Evolutionary conservation across 1,284 basidiomycete genomes (phyloP), one percentile per base, ranked within the genome.

Genomic region (Naganishia sp.): DNA sequence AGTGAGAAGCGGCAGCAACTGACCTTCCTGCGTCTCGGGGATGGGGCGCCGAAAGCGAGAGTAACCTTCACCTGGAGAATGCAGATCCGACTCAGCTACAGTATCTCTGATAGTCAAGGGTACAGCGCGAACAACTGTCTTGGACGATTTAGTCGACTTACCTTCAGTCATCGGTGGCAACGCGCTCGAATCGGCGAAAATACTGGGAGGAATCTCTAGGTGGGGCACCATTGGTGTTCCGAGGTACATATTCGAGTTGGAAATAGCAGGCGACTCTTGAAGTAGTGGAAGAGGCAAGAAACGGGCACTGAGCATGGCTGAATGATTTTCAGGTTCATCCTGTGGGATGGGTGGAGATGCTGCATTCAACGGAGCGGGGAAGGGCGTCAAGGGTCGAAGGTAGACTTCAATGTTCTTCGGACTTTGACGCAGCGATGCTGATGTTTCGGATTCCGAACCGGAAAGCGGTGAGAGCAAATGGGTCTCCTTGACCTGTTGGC

Each of bases 311-410:
- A 61, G 43, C 59, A 61, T 61, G 21, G 59, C 42, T 6, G 59
- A 61, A 16, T 61, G 59, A 25, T 42, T 36, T 43, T 61, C 59
- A 11, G 59, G 48, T 43, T 28, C 23, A 6, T 48, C 39, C n/a
- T 21, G 44, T 16, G 59, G 59, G 43, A 61, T 61, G 3, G 59
- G 59, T 16, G 53, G 53, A 10, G 36, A 42, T 9, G 48, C 13
- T 9, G 28, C 39, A 43, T 18, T 36, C 1, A 25, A 21, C 18
- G 48, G 59, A 25, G 15, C 16, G 31, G 50, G 28, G n/a, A 48
- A 61, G 23, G 59, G 59, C n/a, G 59, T 61, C 48, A 61, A n/a
- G n/a, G 59, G 59, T 39, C 42, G 48, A 11, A 61, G 59, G 18
- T 61, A 48, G 15, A 61, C 16, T 42, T 61, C 59, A 21, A 61